Percentiles rank a stretch among this genome's conserved stretches.
Evolutionary conservation across 1,139 yeast genomes (phyloP).

Genomic region (Geotrichum bryndzae): DNA sequence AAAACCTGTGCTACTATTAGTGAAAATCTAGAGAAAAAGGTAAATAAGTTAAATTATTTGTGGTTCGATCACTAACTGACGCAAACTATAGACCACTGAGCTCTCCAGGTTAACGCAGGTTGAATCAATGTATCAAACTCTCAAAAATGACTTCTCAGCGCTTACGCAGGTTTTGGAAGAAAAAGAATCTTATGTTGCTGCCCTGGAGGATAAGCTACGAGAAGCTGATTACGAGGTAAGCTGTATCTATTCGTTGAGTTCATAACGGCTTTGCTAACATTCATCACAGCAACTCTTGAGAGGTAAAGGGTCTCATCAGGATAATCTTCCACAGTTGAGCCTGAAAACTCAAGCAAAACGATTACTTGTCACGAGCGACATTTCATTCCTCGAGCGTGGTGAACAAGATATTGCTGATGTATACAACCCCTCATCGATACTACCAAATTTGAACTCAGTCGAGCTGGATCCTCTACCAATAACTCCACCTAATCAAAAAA

Average conservation of each 20-base stretch:
- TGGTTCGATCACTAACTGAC: not conserved
- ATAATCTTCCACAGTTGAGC: not conserved
- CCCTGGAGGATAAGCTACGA: slow-evolving; percentile 10
- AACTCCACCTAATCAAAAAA: slow-evolving; percentile 15
- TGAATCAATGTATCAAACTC: slow-evolving; percentile 9
- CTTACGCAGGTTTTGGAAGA: slow-evolving; percentile 7
- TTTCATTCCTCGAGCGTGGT: slow-evolving; percentile 8
- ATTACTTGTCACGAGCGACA: slow-evolving; percentile 9
- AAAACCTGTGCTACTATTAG: not conserved
- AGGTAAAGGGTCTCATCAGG: not conserved
- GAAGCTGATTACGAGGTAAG: slow-evolving; percentile 18
- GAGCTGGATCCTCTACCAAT: slow-evolving; percentile 2
- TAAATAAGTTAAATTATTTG: not conserved
- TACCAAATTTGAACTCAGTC: not conserved
- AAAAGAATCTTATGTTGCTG: slow-evolving; percentile 3
- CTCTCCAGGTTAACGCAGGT: slow-evolving; percentile 7
- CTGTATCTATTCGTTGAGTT: not conserved
- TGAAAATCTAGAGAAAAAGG: slow-evolving; percentile 11
- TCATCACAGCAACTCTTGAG: slow-evolving; percentile 5
- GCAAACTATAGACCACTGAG: not conserved
- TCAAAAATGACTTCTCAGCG: slow-evolving; percentile 8
- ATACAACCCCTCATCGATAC: not conserved
- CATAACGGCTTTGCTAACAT: not conserved
- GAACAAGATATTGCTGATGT: slow-evolving; percentile 1
- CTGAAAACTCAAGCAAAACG: slow-evolving; percentile 3